Percentiles rank a stretch among this genome's conserved stretches.
phyloP scores from a whole-genome alignment of 2,329 filamentous ascomycete genomes.

The Alternaria arborescens region DNA sequence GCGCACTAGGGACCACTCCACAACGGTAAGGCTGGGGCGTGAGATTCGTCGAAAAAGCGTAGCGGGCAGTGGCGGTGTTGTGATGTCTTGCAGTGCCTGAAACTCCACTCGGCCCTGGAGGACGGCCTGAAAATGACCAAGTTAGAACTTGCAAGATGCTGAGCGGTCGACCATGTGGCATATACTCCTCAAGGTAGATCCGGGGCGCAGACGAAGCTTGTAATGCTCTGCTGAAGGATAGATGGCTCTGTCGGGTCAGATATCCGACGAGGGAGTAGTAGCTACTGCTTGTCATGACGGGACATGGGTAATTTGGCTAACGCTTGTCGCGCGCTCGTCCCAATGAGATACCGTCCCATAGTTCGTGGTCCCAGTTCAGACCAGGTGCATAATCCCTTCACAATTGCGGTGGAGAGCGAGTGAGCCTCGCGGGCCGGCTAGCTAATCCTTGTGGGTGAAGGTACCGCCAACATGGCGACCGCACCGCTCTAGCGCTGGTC shows the following conservation, averaged over 20 bases:
- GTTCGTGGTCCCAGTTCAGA: conserved; percentile 36
- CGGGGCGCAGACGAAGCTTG: conserved; percentile 43
- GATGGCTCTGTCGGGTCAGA: conserved; percentile 31
- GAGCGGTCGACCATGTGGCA: conserved; percentile 23
- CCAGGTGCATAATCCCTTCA: conserved; percentile 46
- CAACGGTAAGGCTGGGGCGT: conserved; percentile 49
- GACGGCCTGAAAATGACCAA: conserved; percentile 40
- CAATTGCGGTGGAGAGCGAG: conserved; percentile 46
- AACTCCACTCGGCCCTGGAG: conserved; percentile 39
- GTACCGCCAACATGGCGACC: conserved; percentile 43
- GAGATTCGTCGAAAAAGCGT: conserved; percentile 39
- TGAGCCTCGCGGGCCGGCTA: conserved; percentile 46
- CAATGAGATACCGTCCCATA: conserved; percentile 35
- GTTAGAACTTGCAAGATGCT: conserved; percentile 32
- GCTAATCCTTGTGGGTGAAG: conserved; percentile 37
- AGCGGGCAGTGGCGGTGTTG: conserved; percentile 50
- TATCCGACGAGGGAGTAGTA: conserved; percentile 28
- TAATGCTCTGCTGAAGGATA: conserved; percentile 31
- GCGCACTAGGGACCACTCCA: conserved; percentile 41
- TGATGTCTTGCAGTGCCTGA: conserved; percentile 45
- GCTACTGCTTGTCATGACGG: conserved; percentile 24
- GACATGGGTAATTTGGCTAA: conserved; percentile 35
- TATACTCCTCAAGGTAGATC: conserved; percentile 30
- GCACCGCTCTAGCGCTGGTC: conserved; percentile 39
- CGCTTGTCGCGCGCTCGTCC: conserved; percentile 37